A percentile compares a stretch with the other conserved stretches of the same genome.
These are phyloP conservation scores for Dactylellina haptotyla DNA, from an alignment of 2,329 filamentous ascomycete species.

Conservation along the genomic window DNA sequence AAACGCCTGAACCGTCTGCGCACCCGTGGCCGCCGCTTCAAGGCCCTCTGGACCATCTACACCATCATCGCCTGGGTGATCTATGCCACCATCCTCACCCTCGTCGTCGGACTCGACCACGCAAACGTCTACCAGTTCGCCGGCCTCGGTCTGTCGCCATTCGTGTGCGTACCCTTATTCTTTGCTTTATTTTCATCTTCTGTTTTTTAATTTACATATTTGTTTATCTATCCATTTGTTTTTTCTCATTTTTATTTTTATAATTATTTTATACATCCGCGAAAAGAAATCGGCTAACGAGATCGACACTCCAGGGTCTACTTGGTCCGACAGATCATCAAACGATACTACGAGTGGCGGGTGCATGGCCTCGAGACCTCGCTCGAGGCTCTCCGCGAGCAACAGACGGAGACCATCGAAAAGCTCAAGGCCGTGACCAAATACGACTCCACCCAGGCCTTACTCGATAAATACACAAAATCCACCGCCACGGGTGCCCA, in stretches of 20 bases:
- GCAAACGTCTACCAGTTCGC: slow-evolving; percentile 82
- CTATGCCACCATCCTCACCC: slow-evolving; percentile 79
- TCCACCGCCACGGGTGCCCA: slow-evolving; percentile 58
- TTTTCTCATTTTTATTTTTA: no score
- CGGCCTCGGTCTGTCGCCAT: slow-evolving; percentile 78
- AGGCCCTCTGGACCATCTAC: slow-evolving; percentile 89
- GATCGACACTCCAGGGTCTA: slow-evolving; percentile 73
- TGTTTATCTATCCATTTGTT: no score
- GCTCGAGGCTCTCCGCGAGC: slow-evolving; percentile 78
- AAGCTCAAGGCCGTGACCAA: slow-evolving; percentile 94
- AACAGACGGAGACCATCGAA: slow-evolving; percentile 87
- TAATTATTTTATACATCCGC: background rate
- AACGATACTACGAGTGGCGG: slow-evolving; percentile 81
- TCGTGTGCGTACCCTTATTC: slow-evolving; percentile 72
- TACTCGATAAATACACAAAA: slow-evolving; percentile 88
- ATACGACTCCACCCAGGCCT: slow-evolving; percentile 91
- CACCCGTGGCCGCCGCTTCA: slow-evolving; percentile 77
- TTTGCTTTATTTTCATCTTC: no score
- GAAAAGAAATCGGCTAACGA: slow-evolving; percentile 10
- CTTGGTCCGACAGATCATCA: slow-evolving; percentile 72
- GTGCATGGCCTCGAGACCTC: slow-evolving; percentile 75
- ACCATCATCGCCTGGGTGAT: slow-evolving; percentile 89
- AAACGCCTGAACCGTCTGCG: slow-evolving; percentile 78
- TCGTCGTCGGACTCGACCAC: slow-evolving; percentile 85
- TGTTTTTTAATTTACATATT: no score